Conservation (phyloP, 2,329 filamentous ascomycete genomes). For the Chrysoporthe puriensis region DNA sequence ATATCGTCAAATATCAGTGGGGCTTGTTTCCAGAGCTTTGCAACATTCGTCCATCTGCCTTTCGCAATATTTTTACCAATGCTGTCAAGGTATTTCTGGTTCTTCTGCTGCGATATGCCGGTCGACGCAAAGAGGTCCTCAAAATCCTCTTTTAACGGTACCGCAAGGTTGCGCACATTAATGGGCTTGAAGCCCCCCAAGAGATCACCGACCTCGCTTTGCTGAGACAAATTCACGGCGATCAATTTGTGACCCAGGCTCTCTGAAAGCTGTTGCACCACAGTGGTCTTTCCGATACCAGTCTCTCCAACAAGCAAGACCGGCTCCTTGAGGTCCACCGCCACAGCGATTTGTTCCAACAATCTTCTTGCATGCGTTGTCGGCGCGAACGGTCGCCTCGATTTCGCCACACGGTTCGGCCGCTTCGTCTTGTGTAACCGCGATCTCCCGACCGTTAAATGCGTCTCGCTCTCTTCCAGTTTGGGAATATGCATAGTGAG, state of each 20-base stretch:
- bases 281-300: slow-evolving; percentile 96
- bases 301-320: slow-evolving; percentile 97
- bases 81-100: slow-evolving; percentile 82
- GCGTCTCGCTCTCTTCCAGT: slow-evolving; percentile 63
- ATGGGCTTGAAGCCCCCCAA: slow-evolving; percentile 96
- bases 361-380: slow-evolving; percentile 83
- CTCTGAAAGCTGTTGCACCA: slow-evolving; percentile 88
- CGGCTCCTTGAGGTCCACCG: slow-evolving; percentile 83
- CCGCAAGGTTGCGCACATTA: slow-evolving; percentile 82
- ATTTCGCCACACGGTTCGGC: slow-evolving; percentile 53
- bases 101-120: slow-evolving; percentile 82
- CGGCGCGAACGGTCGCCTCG: slow-evolving; percentile 77
- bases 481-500: slow-evolving; percentile 72
- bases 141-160: slow-evolving; percentile 92
- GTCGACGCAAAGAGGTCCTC: slow-evolving; percentile 86
- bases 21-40: slow-evolving; percentile 86
- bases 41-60: slow-evolving; percentile 84
- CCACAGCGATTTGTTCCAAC: slow-evolving; percentile 85
- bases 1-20: slow-evolving; percentile 83
- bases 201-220: slow-evolving; percentile 95
- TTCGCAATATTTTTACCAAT: slow-evolving; percentile 79
- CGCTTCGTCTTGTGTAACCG: slow-evolving; percentile 62
- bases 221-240: slow-evolving; percentile 94
- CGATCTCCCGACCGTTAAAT: slow-evolving; percentile 68
- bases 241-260: slow-evolving; percentile 84